These are phyloP conservation scores for Flaveria sonorensis DNA, from an alignment of 129 eudicot species.

Conservation along the genomic window DNA sequence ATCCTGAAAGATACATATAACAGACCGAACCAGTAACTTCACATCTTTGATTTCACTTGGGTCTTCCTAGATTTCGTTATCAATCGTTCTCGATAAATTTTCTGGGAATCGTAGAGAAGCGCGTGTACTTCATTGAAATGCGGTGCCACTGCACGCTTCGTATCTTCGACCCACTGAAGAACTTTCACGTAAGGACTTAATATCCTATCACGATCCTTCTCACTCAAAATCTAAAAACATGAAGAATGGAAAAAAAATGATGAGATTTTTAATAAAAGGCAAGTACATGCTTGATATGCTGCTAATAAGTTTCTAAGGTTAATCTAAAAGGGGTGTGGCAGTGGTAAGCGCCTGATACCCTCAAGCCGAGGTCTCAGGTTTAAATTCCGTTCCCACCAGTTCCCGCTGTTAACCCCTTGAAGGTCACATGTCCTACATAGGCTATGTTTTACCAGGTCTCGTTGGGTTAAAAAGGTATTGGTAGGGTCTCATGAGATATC, in stretches of 20 bases:
- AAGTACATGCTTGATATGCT: no score
- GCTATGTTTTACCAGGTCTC: not conserved
- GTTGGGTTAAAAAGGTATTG: no score
- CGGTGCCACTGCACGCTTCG: slow-evolving; percentile 58
- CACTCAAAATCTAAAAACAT: slow-evolving; percentile 46
- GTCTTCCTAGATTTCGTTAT: slow-evolving; percentile 5
- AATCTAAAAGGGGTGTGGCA: not conserved
- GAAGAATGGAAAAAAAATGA: no score
- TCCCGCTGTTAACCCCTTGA: not conserved
- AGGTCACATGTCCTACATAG: not conserved
- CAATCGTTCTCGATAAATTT: slow-evolving; percentile 39
- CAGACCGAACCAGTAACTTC: not conserved
- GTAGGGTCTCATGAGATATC: no score
- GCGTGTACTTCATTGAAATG: slow-evolving; percentile 69
- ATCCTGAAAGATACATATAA: not conserved
- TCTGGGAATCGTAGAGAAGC: slow-evolving; percentile 37
- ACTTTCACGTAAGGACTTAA: slow-evolving; percentile 69
- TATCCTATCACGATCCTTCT: slow-evolving; percentile 49
- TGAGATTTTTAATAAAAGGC: no score
- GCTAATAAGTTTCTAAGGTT: not conserved
- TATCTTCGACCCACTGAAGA: slow-evolving; percentile 72
- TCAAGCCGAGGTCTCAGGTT: not conserved
- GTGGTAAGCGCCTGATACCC: not conserved
- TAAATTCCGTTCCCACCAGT: not conserved
- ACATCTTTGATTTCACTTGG: slow-evolving; percentile 37